phyloP scores from a whole-genome alignment of 352 stramenopile genomes.

The Blastocystis hominis region DNA sequence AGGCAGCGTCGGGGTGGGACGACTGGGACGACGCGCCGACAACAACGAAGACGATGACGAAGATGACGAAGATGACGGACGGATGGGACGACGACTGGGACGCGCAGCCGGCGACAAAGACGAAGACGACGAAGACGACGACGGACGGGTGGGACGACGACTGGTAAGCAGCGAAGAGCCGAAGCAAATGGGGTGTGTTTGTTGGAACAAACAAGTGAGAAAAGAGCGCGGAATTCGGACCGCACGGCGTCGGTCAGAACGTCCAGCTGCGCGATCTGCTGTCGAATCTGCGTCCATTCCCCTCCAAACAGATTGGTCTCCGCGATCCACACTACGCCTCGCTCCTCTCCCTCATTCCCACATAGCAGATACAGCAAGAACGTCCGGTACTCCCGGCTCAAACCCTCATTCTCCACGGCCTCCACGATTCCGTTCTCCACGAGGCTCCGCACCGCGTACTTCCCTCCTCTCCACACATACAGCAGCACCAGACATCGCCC shows the following conservation, averaged over 20 bases:
- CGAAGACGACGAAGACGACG: background rate
- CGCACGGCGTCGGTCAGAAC: background rate
- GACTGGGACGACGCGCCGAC: background rate
- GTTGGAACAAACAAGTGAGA: slow-evolving; percentile 5
- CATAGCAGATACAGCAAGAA: slow-evolving; percentile 38
- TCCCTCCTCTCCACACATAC: background rate
- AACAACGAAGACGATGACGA: background rate
- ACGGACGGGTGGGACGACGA: background rate
- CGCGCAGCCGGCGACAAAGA: background rate
- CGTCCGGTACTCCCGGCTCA: background rate
- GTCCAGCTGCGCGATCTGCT: background rate
- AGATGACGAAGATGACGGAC: background rate
- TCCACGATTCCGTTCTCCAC: slow-evolving; percentile 4
- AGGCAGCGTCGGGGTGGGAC: slow-evolving; percentile 2
- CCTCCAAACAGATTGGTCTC: slow-evolving; percentile 39
- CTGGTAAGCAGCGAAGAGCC: background rate
- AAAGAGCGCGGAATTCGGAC: slow-evolving; percentile 2
- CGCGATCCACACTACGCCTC: slow-evolving; percentile 18
- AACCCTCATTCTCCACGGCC: background rate
- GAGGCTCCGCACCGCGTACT: slow-evolving; percentile 22
- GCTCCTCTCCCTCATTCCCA: background rate
- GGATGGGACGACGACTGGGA: slow-evolving; percentile 39
- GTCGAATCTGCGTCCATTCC: slow-evolving; percentile 4
- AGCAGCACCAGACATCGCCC: slow-evolving; percentile 6
- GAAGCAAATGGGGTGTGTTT: background rate